Conservation (phyloP, 129 eudicot genomes). For the Gnaphalium uliginosum region DNA sequence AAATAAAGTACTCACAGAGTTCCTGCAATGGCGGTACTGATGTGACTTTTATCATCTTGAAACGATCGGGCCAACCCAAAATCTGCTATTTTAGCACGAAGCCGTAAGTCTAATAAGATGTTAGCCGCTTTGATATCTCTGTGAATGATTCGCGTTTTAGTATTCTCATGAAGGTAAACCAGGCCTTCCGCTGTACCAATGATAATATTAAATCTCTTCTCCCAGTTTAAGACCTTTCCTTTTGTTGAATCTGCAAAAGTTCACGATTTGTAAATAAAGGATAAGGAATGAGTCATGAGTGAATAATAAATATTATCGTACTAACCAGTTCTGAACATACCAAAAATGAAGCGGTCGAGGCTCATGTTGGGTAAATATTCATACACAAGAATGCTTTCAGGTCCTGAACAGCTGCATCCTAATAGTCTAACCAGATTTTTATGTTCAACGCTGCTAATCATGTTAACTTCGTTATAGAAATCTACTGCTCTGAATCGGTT, state of each 20-base stretch:
- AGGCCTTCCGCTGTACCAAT: conserved; percentile 74
- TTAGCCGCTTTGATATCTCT: conserved; percentile 82
- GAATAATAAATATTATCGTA: neutral
- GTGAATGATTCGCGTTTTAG: conserved; percentile 61
- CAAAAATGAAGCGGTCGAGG: conserved; percentile 74
- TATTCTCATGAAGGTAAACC: conserved; percentile 83
- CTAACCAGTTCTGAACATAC: conserved; percentile 28
- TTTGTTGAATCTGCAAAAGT: conserved; percentile 46
- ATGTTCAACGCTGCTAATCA: conserved; percentile 69
- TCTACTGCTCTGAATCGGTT: conserved; percentile 84
- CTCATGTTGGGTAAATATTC: conserved; percentile 75
- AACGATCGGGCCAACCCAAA: conserved; percentile 88
- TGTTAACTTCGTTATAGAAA: conserved; percentile 83
- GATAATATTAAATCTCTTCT: conserved; percentile 65
- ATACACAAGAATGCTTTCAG: conserved; percentile 79
- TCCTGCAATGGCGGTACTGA: conserved; percentile 86
- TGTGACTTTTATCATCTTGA: conserved; percentile 79
- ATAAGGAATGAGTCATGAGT: conserved; percentile 35
- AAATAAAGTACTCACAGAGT: conserved; percentile 53
- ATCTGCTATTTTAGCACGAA: conserved; percentile 82
- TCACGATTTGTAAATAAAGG: neutral
- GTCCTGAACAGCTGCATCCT: conserved; percentile 87
- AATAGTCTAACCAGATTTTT: conserved; percentile 72
- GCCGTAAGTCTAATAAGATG: conserved; percentile 62
- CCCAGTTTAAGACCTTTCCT: conserved; percentile 71